Base-by-base conservation (phyloP, 2,329 filamentous ascomycete genomes). In the Scorias spongiosa region DNA sequence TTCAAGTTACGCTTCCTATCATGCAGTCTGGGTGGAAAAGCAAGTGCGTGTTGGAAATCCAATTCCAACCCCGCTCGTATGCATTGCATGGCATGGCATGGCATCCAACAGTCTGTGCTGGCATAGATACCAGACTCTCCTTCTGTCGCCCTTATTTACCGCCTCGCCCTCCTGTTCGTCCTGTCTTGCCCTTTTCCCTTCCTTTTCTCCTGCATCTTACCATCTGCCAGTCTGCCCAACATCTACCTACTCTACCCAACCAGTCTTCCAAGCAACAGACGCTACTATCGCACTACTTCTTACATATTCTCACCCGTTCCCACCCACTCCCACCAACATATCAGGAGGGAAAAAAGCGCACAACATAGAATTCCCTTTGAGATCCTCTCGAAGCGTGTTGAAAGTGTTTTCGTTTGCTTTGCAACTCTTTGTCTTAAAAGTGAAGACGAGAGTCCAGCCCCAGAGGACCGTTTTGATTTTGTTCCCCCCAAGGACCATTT, bases 61-160 rank as follows among this genome's bases (percentile, higher is more conserved):
- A 26, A 26, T 26, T 7, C 7, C 20, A 26, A 26, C 20, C 20
- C 20, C 20, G 20, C 20, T 26, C 20, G 20, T 7, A 26, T 26
- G 20, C 20, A 26, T 26, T 26, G 20, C 20, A 26, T 26, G 20
- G 4, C 20, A 26, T 26, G 20, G 4, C 20, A 26, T 26, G 20
- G 20, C 20, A 26, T 26, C 20, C 20, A 26, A 26, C 20, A 26
- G 20, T 26, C 20, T 26, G 20, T 26, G 20, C 20, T 26, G 20
- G 20, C 20, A 26, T 7, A 26, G 20, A 26, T 7, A 26, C 20
- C 20, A 26, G 4, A 26, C 20, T 3, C 4, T 26, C 20, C 7
- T 3, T 26, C 20, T 26, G 20, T 26, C 20, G 11, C 40, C 50
- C 53, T 54, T 55, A 55, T 55, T 46, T 50, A 46, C 44, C 40